Evolutionary conservation across 2,329 filamentous ascomycete species (phyloP).

Genomic region (Colletotrichum lupini): DNA sequence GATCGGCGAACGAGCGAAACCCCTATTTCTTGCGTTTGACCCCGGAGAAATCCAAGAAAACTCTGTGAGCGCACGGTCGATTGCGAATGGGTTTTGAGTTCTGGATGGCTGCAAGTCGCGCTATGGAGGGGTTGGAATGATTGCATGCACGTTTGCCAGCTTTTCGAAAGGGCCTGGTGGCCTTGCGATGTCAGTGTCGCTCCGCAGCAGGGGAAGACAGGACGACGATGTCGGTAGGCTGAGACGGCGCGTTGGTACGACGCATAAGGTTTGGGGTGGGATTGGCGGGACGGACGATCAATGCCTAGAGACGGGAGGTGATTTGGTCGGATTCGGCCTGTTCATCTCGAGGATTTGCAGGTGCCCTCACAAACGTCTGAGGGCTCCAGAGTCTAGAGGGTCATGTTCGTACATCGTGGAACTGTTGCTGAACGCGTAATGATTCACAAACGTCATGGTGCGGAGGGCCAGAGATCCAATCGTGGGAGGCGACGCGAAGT

Average conservation of each 20-base stretch:
- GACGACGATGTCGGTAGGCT: background rate
- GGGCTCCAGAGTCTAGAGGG: background rate
- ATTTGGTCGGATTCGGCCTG: conserved; percentile 14
- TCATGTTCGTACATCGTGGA: background rate
- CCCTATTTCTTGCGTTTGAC: conserved; percentile 25
- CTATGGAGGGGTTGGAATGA: background rate
- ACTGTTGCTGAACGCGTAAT: background rate
- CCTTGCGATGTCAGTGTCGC: background rate
- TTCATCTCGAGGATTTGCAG: background rate
- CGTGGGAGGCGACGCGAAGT: background rate
- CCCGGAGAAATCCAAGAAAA: background rate
- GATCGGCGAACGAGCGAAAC: background rate
- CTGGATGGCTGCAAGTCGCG: background rate
- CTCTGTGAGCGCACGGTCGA: conserved; percentile 11
- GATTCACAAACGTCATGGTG: conserved; percentile 8
- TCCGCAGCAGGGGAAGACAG: background rate
- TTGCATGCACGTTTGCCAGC: conserved; percentile 16
- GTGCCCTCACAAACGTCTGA: background rate
- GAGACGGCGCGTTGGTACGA: conserved; percentile 6
- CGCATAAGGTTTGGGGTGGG: conserved; percentile 15
- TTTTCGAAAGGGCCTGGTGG: background rate
- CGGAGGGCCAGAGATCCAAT: background rate
- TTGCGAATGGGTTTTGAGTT: conserved; percentile 8
- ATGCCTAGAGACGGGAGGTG: conserved; percentile 17
- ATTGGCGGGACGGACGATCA: conserved; percentile 28